A percentile compares a stretch with the other conserved stretches of the same genome.
Evolutionary conservation across 495 filamentous ascomycete genomes (phyloP).

Genomic region (Pyronema omphalodes): DNA sequence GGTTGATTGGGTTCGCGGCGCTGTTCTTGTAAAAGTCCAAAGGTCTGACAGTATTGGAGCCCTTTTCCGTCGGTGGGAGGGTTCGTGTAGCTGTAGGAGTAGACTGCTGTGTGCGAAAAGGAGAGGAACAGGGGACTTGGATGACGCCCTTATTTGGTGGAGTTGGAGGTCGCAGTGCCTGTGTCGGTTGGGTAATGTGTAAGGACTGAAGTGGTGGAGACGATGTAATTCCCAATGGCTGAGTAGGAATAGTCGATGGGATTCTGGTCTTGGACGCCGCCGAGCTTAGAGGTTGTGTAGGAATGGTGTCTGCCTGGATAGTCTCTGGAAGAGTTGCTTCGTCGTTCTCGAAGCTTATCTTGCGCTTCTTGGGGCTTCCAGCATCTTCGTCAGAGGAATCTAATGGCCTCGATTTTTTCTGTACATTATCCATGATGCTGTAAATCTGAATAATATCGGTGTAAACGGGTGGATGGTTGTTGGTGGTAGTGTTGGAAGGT

Average conservation of each 20-base stretch:
- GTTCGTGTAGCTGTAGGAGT: conserved; percentile 3
- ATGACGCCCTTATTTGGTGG: conserved; percentile 36
- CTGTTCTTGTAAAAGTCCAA: conserved; percentile 21
- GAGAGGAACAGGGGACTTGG: conserved; percentile 74
- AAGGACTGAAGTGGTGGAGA: conserved; percentile 28
- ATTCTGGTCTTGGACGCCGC: background rate
- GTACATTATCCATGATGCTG: background rate
- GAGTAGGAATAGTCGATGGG: background rate
- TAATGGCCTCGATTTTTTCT: conserved; percentile 10
- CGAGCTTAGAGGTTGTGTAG: conserved; percentile 1
- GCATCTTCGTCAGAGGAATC: conserved; percentile 10
- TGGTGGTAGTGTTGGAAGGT: background rate
- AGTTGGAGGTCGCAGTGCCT: conserved; percentile 31
- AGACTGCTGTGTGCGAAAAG: conserved; percentile 29
- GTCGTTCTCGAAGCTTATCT: conserved; percentile 31
- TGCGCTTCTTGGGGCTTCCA: conserved; percentile 18
- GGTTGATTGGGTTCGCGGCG: conserved; percentile 3
- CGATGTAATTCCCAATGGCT: conserved; percentile 8
- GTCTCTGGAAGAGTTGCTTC: conserved; percentile 37
- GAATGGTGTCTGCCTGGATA: background rate
- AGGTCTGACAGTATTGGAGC: conserved; percentile 10
- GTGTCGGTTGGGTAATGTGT: conserved; percentile 50
- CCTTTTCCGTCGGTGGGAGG: conserved; percentile 1
- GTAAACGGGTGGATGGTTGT: conserved; percentile 5
- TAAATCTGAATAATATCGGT: background rate